Evolutionary conservation across 2,329 filamentous ascomycete genomes (phyloP).

Genomic region (Colletotrichum simmondsii): DNA sequence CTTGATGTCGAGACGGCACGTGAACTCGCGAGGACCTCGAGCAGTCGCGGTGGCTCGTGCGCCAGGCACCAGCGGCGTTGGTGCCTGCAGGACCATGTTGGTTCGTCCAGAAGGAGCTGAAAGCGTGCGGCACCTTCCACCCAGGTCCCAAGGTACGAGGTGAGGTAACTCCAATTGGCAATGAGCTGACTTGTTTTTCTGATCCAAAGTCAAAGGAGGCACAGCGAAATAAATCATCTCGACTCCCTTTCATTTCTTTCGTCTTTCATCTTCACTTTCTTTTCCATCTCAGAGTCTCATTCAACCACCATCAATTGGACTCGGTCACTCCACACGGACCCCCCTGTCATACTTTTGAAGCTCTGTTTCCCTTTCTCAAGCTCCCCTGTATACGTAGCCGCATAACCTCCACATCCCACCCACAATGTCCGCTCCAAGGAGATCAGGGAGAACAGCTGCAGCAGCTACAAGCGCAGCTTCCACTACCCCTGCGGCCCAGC

Average conservation of each 20-base stretch:
- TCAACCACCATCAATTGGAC: not conserved
- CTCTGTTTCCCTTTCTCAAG: not conserved
- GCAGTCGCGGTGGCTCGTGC: conserved; percentile 23
- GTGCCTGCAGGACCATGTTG: conserved; percentile 26
- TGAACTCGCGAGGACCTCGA: conserved; percentile 16
- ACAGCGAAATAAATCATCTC: not conserved
- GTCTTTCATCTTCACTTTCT: not conserved
- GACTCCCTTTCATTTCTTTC: not conserved
- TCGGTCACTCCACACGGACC: not conserved
- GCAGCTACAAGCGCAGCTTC: not conserved
- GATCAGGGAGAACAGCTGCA: conserved; percentile 20
- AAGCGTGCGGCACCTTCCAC: conserved; percentile 13
- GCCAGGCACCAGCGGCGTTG: conserved; percentile 32
- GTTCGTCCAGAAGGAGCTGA: conserved; percentile 8
- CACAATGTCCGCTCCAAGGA: conserved; percentile 28
- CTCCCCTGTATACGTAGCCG: not conserved
- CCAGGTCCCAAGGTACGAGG: not conserved
- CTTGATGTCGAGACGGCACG: conserved; percentile 4
- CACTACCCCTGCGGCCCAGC: conserved; percentile 29
- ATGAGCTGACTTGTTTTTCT: not conserved
- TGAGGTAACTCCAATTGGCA: not conserved
- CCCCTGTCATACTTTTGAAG: not conserved
- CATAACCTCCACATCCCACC: conserved; percentile 5
- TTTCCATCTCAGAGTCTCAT: not conserved
- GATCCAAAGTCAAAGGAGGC: not conserved